phyloP scores from a whole-genome alignment of 2,329 filamentous ascomycete genomes.

The Phaeosphaeria sp. region DNA sequence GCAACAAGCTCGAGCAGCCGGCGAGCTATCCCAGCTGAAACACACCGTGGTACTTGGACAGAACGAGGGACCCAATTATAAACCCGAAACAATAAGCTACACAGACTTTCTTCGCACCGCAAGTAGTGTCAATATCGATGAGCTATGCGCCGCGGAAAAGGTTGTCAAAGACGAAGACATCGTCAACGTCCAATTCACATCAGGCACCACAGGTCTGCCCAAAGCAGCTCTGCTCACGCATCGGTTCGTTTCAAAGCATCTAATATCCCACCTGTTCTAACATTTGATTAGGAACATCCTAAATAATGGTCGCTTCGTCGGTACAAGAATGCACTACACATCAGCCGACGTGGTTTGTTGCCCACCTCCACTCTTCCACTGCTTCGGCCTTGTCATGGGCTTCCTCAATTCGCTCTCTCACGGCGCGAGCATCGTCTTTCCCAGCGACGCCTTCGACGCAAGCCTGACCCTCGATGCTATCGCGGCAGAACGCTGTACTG shows the following conservation, averaged over 20 bases:
- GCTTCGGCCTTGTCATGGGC: constrained; percentile 71
- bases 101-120: too few species aligned
- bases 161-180: constrained; percentile 30
- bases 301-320: constrained; percentile 48
- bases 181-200: constrained; percentile 38
- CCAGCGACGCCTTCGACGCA: constrained; percentile 72
- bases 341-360: constrained; percentile 73
- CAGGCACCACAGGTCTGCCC: constrained; percentile 35
- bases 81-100: too few species aligned
- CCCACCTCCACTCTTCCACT: constrained; percentile 82
- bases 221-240: constrained; percentile 41
- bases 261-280: background rate
- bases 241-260: constrained; percentile 22
- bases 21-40: background rate
- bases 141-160: constrained; percentile 36
- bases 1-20: background rate
- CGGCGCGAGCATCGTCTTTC: constrained; percentile 76
- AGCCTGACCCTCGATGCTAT: constrained; percentile 69
- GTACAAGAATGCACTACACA: constrained; percentile 73
- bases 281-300: constrained; percentile 30
- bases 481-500: constrained; percentile 59
- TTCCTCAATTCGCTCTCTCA: constrained; percentile 76
- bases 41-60: background rate
- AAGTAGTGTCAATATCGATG: too few species aligned
- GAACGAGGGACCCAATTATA: too few species aligned